Percentiles rank a stretch among this genome's conserved stretches.
Evolutionary conservation across 2,329 filamentous ascomycete species (phyloP).

Genomic region (Fusarium gaditjirri): DNA sequence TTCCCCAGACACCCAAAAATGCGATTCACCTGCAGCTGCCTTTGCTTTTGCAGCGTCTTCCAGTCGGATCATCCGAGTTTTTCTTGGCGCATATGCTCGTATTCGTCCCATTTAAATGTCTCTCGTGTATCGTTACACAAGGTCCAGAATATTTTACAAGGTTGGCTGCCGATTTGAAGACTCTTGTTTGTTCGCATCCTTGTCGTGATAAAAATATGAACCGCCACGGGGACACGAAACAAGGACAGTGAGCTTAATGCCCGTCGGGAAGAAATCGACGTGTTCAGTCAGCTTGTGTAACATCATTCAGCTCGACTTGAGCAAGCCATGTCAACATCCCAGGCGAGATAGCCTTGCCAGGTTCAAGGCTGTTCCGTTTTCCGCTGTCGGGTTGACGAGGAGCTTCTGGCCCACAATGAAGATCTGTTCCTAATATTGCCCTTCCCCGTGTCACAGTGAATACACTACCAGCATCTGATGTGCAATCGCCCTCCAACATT

Average conservation of each 20-base stretch:
- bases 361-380: background rate
- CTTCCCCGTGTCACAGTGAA: constrained; percentile 5
- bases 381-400: background rate
- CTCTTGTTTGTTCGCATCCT: background rate
- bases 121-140: constrained; percentile 18
- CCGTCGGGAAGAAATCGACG: constrained; percentile 5
- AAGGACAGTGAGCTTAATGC: constrained; percentile 8
- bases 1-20: background rate
- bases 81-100: constrained; percentile 30
- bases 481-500: background rate
- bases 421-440: constrained; percentile 16
- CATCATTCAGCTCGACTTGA: background rate
- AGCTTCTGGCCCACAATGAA: background rate
- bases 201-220: background rate
- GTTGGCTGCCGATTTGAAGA: constrained; percentile 8
- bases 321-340: background rate
- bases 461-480: constrained; percentile 7
- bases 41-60: background rate
- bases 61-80: constrained; percentile 17
- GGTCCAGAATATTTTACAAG: background rate
- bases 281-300: constrained; percentile 1
- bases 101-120: constrained; percentile 21
- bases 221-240: background rate
- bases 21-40: constrained; percentile 4
- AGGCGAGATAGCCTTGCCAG: background rate